phyloP scores from a whole-genome alignment of 805 yeast genomes.

The Cyberlindnera xylosilytica region DNA sequence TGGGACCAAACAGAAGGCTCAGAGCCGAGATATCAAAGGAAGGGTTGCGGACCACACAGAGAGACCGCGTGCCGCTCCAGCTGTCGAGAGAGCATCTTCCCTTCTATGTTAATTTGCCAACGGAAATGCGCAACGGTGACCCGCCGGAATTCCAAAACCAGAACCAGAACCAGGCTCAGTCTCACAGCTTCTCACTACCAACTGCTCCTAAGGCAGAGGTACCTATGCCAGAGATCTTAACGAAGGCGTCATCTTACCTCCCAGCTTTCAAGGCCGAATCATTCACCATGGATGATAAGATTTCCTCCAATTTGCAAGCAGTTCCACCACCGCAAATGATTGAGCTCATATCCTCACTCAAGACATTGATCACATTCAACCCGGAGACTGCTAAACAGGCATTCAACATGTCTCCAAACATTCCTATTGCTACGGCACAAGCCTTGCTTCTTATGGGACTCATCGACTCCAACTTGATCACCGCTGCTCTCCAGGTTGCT shows the following conservation, averaged over 20 bases:
- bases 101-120: slow-evolving; percentile 55
- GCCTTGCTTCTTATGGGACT: slow-evolving; percentile 76
- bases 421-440: slow-evolving; percentile 69
- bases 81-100: slow-evolving; percentile 50
- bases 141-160: background rate
- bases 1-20: slow-evolving; percentile 43
- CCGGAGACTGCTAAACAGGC: slow-evolving; percentile 49
- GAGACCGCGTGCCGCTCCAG: slow-evolving; percentile 40
- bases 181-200: slow-evolving; percentile 7
- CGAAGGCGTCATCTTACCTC: slow-evolving; percentile 53
- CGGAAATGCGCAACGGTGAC: slow-evolving; percentile 14
- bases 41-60: slow-evolving; percentile 39
- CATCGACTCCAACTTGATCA: slow-evolving; percentile 65
- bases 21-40: slow-evolving; percentile 62
- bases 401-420: slow-evolving; percentile 48
- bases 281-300: slow-evolving; percentile 51
- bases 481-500: slow-evolving; percentile 40
- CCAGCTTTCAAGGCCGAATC: slow-evolving; percentile 47
- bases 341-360: slow-evolving; percentile 65
- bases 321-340: slow-evolving; percentile 71
- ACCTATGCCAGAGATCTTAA: slow-evolving; percentile 44
- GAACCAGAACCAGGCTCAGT: background rate
- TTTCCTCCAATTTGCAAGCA: slow-evolving; percentile 57
- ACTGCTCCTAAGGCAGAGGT: slow-evolving; percentile 15
- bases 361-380: slow-evolving; percentile 36